Conservation (phyloP, 768 basidiomycete genomes). For the Terana coerulea region DNA sequence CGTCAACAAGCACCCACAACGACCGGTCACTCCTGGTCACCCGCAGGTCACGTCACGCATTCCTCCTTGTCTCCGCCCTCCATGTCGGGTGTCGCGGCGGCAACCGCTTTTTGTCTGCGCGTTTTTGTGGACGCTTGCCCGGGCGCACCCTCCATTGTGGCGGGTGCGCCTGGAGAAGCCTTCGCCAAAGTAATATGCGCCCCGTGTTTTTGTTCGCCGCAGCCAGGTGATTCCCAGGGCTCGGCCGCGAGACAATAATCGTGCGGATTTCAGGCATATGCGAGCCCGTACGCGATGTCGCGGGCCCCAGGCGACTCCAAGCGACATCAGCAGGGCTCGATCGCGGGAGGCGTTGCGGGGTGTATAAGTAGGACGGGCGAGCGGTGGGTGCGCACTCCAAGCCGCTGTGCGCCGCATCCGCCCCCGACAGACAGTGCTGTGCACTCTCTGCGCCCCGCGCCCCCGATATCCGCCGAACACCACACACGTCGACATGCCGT, state of each 20-base stretch:
- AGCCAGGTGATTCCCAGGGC: neutral
- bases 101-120: neutral
- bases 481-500: conserved; percentile 1
- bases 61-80: neutral
- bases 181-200: neutral
- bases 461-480: neutral
- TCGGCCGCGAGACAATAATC: neutral
- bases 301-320: no score
- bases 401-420: neutral
- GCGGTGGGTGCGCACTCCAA: neutral
- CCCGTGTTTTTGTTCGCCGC: neutral
- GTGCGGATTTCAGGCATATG: neutral
- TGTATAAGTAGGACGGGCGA: neutral
- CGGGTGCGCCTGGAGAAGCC: neutral
- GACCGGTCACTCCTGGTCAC: neutral
- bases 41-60: neutral
- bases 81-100: neutral
- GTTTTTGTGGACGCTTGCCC: neutral
- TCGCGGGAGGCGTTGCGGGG: no score
- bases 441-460: neutral
- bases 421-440: neutral
- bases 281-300: no score
- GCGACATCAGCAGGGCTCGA: no score
- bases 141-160: neutral
- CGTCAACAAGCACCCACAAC: conserved; percentile 12